Conservation (phyloP, 2,329 filamentous ascomycete genomes). For the Aaosphaeria arxii region DNA sequence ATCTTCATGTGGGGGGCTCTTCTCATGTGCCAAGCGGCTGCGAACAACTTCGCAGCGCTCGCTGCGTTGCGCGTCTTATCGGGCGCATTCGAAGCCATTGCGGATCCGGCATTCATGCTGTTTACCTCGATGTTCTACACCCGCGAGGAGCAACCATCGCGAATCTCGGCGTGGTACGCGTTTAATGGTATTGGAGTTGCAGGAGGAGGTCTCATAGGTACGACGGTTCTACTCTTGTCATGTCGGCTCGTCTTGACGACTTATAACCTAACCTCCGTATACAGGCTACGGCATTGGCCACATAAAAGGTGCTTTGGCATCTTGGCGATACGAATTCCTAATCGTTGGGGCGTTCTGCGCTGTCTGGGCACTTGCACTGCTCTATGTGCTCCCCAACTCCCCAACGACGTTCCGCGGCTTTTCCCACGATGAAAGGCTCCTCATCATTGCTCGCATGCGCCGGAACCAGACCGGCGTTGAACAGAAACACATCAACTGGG, state of each 20-base stretch:
- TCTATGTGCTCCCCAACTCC: background rate
- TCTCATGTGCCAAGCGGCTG: slow-evolving; percentile 5
- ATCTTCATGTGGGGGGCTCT: slow-evolving; percentile 5
- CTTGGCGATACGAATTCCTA: background rate
- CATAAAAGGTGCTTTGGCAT: background rate
- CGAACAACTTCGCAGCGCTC: slow-evolving; percentile 37
- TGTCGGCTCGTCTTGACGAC: slow-evolving; percentile 27
- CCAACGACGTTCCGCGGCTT: background rate
- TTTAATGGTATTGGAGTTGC: slow-evolving; percentile 49
- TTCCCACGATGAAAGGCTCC: background rate
- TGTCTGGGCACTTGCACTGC: background rate
- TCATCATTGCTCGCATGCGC: background rate
- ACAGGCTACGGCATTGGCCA: background rate
- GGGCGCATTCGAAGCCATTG: slow-evolving; percentile 54
- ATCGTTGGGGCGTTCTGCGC: background rate
- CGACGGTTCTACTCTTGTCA: slow-evolving; percentile 42
- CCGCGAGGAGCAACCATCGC: slow-evolving; percentile 25
- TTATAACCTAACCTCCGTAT: background rate
- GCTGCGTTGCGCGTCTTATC: slow-evolving; percentile 51
- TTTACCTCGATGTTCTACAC: slow-evolving; percentile 37
- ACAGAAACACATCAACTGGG: slow-evolving; percentile 43
- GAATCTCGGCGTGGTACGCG: slow-evolving; percentile 20
- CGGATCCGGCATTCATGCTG: slow-evolving; percentile 52
- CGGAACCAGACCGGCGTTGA: slow-evolving; percentile 47
- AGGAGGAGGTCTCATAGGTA: slow-evolving; percentile 11